These are phyloP conservation scores for Ambrosia hybrid DNA, from an alignment of 140 eudicot species.

Conservation along the genomic window DNA sequence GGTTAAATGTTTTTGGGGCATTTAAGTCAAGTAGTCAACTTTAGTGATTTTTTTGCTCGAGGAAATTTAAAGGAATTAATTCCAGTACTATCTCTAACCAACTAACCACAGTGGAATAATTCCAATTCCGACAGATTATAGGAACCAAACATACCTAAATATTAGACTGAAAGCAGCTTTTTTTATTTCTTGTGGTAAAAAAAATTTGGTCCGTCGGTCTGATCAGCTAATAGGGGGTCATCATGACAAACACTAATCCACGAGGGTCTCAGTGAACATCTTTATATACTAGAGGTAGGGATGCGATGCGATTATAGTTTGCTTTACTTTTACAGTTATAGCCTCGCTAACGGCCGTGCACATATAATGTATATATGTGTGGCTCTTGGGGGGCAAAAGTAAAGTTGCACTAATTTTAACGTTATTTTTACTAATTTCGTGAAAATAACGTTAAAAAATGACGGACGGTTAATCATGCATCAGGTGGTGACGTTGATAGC, in stretches of 20 bases:
- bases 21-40: neutral
- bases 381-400: no score
- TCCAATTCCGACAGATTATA: neutral
- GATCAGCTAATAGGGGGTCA: neutral
- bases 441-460: no score
- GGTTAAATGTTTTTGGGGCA: neutral
- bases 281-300: no score
- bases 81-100: neutral
- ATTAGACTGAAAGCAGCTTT: neutral
- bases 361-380: no score
- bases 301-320: slow-evolving; percentile 14
- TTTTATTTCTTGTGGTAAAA: neutral
- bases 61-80: neutral
- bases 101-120: neutral
- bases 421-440: no score
- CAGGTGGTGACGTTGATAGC: no score
- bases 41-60: neutral
- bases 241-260: no score
- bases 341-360: no score
- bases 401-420: no score
- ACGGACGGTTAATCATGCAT: no score
- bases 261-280: no score
- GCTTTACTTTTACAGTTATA: no score
- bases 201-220: neutral
- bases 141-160: neutral